Conservation (phyloP, 805 yeast genomes). For the Soucietia sequanensis region DNA sequence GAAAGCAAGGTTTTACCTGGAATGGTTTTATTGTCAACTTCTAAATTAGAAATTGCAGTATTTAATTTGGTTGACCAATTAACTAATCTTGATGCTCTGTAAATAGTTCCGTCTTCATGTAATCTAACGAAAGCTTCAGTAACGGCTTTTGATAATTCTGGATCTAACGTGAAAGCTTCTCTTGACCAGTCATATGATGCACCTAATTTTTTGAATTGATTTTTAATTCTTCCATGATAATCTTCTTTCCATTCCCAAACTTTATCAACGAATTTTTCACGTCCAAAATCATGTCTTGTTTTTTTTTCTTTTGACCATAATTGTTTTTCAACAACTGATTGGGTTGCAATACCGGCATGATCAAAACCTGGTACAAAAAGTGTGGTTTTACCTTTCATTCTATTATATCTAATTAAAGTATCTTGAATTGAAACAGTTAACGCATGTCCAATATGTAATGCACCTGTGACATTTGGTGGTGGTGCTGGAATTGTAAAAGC, state of each 20-base stretch:
- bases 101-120: constrained; percentile 93
- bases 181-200: constrained; percentile 96
- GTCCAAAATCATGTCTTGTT: constrained; percentile 93
- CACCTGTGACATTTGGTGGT: constrained; percentile 99
- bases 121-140: constrained; percentile 86
- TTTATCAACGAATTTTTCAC: constrained; percentile 81
- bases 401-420: constrained; percentile 84
- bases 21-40: constrained; percentile 89
- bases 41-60: constrained; percentile 94
- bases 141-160: constrained; percentile 74
- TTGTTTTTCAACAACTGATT: constrained; percentile 96
- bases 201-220: constrained; percentile 83
- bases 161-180: constrained; percentile 91
- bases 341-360: constrained; percentile 99
- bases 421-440: constrained; percentile 94
- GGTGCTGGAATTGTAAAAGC: constrained; percentile 94
- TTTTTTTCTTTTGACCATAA: constrained; percentile 83
- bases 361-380: constrained; percentile 95
- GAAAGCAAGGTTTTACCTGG: constrained; percentile 76
- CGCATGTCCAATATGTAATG: constrained; percentile 98
- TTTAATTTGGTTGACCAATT: constrained; percentile 95
- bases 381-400: constrained; percentile 96
- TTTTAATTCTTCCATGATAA: constrained; percentile 81
- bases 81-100: constrained; percentile 88
- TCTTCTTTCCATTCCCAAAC: constrained; percentile 99